Base-by-base conservation (phyloP, 2,329 filamentous ascomycete genomes). In the Penicillium griseofulvum region DNA sequence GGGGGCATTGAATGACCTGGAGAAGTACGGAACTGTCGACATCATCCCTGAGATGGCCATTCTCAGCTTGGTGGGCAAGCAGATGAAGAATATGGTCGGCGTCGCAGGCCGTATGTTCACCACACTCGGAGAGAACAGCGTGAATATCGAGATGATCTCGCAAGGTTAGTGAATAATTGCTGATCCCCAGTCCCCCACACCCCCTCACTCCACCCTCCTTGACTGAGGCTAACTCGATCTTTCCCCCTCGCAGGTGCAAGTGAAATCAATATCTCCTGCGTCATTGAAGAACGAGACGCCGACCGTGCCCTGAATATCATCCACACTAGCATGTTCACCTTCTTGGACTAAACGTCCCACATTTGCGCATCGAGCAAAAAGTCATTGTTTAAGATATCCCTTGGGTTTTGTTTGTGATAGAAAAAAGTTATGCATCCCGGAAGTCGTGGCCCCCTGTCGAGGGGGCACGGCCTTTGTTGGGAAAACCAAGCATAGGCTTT, bases 101-200 rank as follows among this genome's bases (percentile, higher is more conserved):
- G 91, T 99, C 60, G 90, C 90, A 8, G 94, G 94, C 28, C 87
- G 84, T 65, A 97, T 99, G 89, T 97, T 99, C 75, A 90, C 89
- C 45, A 95, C 92, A 1, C 80, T 99, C 17, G 94, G 94, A 41
- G 90, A 97, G 71, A 89, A 96, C 72, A 89, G 90, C 66, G 87
- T 99, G 70, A 99, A 99, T 72, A 91, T 99, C 65, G 94, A 99
- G 78, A 99, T 99, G 94, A 99, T 99, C 64, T 96, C 91, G 24
- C 94, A 99, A 78, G 94, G 94, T 93, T 81, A 68, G 80, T 64
- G 31, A 49, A 52, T 55, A 37, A 48, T 61, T 49, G 55, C 24
- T 28, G 31, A 45, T 29, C 68, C 17, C 38, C 45, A 19, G 19
- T n/a, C 48, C 42, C 54, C 49, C 48, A 22, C 12, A 45, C 22